Evolutionary conservation across 2,329 filamentous ascomycete species (phyloP), one percentile per base, ranked within the genome.

Genomic region (Cryoendolithus antarcticus): DNA sequence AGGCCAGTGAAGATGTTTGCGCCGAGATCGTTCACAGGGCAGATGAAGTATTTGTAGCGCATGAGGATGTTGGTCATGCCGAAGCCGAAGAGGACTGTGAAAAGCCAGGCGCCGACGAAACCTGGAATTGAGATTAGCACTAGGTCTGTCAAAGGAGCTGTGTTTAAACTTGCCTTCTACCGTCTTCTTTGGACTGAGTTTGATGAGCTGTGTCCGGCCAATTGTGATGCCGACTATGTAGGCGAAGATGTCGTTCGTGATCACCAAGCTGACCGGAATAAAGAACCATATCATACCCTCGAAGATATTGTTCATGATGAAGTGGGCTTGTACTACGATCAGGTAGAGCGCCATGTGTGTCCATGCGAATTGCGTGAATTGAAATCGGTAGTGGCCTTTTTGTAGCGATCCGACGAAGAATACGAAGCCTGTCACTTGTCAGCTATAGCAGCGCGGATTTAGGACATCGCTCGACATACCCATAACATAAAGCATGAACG

Each of bases 251-350:
- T 98, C 91, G 62, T 98, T 98, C 47, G 85, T 95, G 59, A 98
- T 94, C 60, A 98, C 91, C 52, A 98, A 75, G 38, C 86, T 81
- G 6, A 86, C 88, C 6, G 91, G 91, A 33, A 98, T 67, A 73
- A 96, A 95, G 71, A 98, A 96, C 91, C 91, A 98, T 60, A 98
- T 93, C 83, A 98, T 86, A 66, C 91, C 91, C 66, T 98, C 91
- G 53, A 98, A 93, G 49, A 98, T 82, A 64, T 98, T 98, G 73
- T 98, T 98, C 85, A 98, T 96, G 66, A 96, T 86, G 62, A 98
- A 98, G 62, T 98, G 91, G 9, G 91, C 88, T 63, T 98, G 88
- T 4, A 94, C 88, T 30, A 96, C 89, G 54, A 98, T 95, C 55
- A 98, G 72, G 69, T 93, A 96, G 12, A 98, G 75, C 4, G 93